A percentile compares a stretch with the other conserved stretches of the same genome.
Conservation (phyloP, 169 alveolate species). For the Theileria parva region DNA sequence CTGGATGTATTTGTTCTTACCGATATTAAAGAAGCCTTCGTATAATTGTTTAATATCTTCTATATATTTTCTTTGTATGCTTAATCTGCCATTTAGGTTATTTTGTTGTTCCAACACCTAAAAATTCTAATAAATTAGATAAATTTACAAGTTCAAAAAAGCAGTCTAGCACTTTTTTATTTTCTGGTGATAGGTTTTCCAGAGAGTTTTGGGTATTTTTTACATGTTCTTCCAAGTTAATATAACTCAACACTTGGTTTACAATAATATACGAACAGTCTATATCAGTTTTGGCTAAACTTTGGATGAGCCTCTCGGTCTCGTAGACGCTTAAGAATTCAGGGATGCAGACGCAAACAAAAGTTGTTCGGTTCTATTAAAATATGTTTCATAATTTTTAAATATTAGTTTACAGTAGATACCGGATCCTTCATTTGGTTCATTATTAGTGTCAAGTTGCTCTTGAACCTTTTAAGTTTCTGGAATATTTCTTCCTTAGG, state of each 20-base stretch:
- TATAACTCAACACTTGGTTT: slow-evolving; percentile 89
- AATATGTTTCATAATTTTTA: slow-evolving; percentile 70
- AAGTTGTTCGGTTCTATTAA: slow-evolving; percentile 87
- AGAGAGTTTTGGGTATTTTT: slow-evolving; percentile 27
- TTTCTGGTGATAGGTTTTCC: slow-evolving; percentile 22
- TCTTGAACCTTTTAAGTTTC: slow-evolving; percentile 30
- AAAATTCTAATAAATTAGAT: neutral
- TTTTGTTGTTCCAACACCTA: slow-evolving; percentile 63
- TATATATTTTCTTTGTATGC: slow-evolving; percentile 93
- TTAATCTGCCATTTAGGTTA: slow-evolving; percentile 73
- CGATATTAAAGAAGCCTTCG: slow-evolving; percentile 93
- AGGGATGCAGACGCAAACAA: slow-evolving; percentile 98
- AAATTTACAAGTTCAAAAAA: slow-evolving; percentile 15
- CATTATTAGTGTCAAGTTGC: slow-evolving; percentile 45
- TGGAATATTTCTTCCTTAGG: slow-evolving; percentile 56
- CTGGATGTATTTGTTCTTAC: slow-evolving; percentile 39
- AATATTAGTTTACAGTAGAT: slow-evolving; percentile 58
- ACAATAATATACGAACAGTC: slow-evolving; percentile 95
- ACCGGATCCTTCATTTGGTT: slow-evolving; percentile 63
- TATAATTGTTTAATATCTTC: slow-evolving; percentile 92
- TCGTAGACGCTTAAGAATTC: slow-evolving; percentile 97
- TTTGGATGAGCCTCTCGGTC: slow-evolving; percentile 96
- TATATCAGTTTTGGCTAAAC: slow-evolving; percentile 91
- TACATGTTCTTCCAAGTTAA: slow-evolving; percentile 33
- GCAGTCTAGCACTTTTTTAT: slow-evolving; percentile 11